Base-by-base conservation (phyloP, 441 rosid species). In the Gossypium laxum region DNA sequence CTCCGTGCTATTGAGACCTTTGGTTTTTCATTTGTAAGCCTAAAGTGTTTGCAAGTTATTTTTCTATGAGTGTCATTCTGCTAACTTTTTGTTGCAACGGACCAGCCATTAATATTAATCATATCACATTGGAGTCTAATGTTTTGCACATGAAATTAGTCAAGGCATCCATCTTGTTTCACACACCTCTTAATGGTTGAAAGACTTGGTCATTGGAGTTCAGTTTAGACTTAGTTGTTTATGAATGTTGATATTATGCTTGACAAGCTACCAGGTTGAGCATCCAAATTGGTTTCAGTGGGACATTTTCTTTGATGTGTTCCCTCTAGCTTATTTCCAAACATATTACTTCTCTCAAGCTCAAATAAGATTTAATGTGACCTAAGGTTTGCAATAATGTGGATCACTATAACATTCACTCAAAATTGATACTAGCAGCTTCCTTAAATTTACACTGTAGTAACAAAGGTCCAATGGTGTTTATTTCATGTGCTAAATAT, bases 1-100 rank as follows among this genome's bases (percentile, higher is more conserved):
- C 85, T 91, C 62, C 93, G 77, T 76, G 96, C 96, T 67, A 97
- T 95, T 59, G 95, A 95, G 82, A 93, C 91, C 71, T 81, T 78
- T 75, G 87, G 93, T 59, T 90, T 85, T 85, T 88, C 98, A 73
- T 87, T 86, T 80, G 97, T 95, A 86, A 88, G 96, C 76, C 67
- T 73, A 72, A 67, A 56, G 69, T 67, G 61, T 74, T 2, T 71
- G 54, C 38, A 63, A 72, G 55, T 63, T 56, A 61, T 71, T 73
- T 75, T 10, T 34, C 71, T 51, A 55, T 47, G 43, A 50, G 15
- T 52, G 52, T 54, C 24, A 15, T 6, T 10, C 62, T 54, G 62
- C 47, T 73, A 45, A 19, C 22, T 38, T 45, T 58, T 47, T 47
- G 18, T 54, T 32, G 48, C 6, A 47, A 43, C 28, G 32, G 6